A percentile compares a stretch with the other conserved stretches of the same genome.
Evolutionary conservation across 371 early-diverging fungal species (phyloP).

Genomic region (Encephalitozoon hellem): DNA sequence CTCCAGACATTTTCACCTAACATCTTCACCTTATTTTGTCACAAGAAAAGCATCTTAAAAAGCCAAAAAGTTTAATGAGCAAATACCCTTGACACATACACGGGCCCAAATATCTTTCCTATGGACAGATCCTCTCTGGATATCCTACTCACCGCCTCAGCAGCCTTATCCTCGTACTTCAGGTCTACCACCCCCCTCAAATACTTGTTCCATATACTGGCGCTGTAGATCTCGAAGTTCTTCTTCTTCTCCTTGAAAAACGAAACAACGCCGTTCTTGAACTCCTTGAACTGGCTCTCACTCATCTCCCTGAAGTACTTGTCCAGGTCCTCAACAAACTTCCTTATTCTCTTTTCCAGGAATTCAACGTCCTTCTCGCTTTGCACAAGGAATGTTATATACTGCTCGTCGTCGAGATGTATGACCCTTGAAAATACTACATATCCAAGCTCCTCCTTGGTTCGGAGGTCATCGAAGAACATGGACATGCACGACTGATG

Average conservation of each 20-base stretch:
- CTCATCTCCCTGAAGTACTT: conserved; percentile 8
- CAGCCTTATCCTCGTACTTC: neutral
- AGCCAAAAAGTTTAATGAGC: neutral
- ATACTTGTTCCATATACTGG: neutral
- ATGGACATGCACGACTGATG: conserved; percentile 20
- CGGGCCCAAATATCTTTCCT: neutral
- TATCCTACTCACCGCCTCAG: neutral
- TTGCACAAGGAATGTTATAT: conserved; percentile 47
- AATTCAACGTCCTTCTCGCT: conserved; percentile 32
- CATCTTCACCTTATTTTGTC: neutral
- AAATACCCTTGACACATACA: neutral
- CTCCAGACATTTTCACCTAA: too few species aligned
- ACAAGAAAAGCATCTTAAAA: neutral
- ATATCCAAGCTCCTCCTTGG: conserved; percentile 58
- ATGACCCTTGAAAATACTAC: conserved; percentile 23
- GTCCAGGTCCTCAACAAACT: conserved; percentile 35
- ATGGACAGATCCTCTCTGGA: neutral
- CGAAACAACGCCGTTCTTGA: neutral
- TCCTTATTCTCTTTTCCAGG: conserved; percentile 40
- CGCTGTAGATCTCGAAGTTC: neutral
- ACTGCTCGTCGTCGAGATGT: conserved; percentile 1
- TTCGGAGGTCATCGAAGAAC: conserved; percentile 57
- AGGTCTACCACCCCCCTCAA: neutral
- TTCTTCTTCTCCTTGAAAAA: conserved; percentile 14
- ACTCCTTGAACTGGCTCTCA: conserved; percentile 9